Base-by-base conservation (phyloP, 106 monocot species). In the Hemerocallis citrina region DNA sequence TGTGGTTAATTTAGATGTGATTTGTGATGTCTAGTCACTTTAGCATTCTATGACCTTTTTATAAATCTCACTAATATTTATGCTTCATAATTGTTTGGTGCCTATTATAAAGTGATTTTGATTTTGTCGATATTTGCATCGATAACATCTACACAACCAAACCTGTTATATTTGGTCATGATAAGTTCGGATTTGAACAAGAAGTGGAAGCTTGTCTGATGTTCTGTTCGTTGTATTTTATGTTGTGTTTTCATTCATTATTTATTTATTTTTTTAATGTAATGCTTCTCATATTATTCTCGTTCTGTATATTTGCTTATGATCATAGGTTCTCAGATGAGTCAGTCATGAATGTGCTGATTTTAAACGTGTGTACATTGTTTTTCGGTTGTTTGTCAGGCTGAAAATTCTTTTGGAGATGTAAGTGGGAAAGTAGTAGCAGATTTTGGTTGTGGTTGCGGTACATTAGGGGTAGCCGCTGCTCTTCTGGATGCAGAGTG, bases 371-470 rank as follows among this genome's bases (percentile, higher is more conserved):
- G 54, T 32, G 32, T 54, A 16, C 11, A 24, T 54, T 54, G 1
- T 50, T 24, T 1, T 50, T 50, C 50, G 11, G 28, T 50, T 10
- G 11, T 25, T 50, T 50, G 50, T 50, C 50, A 50, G 98, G 98
- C 98, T 61, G 92, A 92, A 66, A 92, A 80, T 43, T 55, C 79
- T 35, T 99, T 82, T 80, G 88, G 67, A 29, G 92, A 92, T 69
- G 68, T 92, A 57, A 75, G 68, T 69, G 79, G 88, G 37, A 99
- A 99, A 67, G 61, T 99, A 5, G 98, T 98, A 21, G 88, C 84
- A 47, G 98, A 92, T 36, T 88, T 88, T 66, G 98, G 98, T 54
- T 99, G 98, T 72, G 98, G 98, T 51, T 99, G 98, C 76, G 98
- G 96, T 66, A 95, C 95, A 38, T 75, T 95, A 76, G 86, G 86